These are phyloP conservation scores for Prosopis cineraria DNA, from an alignment of 306 rosid species.

Conservation along the genomic window DNA sequence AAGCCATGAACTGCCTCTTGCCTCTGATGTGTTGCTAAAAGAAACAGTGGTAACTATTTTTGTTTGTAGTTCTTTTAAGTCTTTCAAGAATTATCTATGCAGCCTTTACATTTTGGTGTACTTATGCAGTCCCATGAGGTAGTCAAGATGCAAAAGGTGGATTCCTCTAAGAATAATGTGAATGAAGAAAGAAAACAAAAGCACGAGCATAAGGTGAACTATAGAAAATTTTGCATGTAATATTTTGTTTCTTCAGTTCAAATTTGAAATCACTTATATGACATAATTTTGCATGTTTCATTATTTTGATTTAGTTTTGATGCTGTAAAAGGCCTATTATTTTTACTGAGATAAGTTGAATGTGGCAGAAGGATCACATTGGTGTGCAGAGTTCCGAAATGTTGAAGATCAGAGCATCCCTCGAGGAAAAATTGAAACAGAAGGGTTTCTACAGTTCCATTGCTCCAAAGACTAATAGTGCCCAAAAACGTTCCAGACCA, in stretches of 20 bases:
- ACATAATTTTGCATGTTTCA: conserved; percentile 2
- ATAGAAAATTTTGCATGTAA: conserved; percentile 9
- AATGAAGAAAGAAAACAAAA: conserved; percentile 50
- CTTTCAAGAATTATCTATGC: conserved; percentile 24
- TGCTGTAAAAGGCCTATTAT: conserved; percentile 12
- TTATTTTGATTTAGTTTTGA: conserved; percentile 15
- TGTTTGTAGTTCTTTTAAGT: conserved; percentile 7
- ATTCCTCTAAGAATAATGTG: conserved; percentile 46
- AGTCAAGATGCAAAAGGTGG: conserved; percentile 41
- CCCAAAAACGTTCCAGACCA: conserved; percentile 53
- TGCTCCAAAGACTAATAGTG: conserved; percentile 53
- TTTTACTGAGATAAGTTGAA: conserved; percentile 35
- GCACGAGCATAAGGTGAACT: conserved; percentile 63
- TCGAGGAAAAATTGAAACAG: conserved; percentile 75
- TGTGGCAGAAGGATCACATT: conserved; percentile 61
- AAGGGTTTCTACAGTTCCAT: conserved; percentile 58
- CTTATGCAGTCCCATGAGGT: conserved; percentile 37
- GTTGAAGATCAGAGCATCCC: conserved; percentile 82
- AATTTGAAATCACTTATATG: background rate
- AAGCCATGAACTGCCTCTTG: conserved; percentile 28
- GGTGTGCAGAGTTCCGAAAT: conserved; percentile 74
- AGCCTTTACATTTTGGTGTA: conserved; percentile 7
- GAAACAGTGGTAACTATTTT: conserved; percentile 40
- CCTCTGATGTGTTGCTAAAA: conserved; percentile 31
- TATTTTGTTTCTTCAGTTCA: conserved; percentile 12